A percentile compares a stretch with the other conserved stretches of the same genome.
These are phyloP conservation scores for Ceratocystiopsis brevicomis DNA, from an alignment of 2,329 filamentous ascomycete species.

Conservation along the genomic window DNA sequence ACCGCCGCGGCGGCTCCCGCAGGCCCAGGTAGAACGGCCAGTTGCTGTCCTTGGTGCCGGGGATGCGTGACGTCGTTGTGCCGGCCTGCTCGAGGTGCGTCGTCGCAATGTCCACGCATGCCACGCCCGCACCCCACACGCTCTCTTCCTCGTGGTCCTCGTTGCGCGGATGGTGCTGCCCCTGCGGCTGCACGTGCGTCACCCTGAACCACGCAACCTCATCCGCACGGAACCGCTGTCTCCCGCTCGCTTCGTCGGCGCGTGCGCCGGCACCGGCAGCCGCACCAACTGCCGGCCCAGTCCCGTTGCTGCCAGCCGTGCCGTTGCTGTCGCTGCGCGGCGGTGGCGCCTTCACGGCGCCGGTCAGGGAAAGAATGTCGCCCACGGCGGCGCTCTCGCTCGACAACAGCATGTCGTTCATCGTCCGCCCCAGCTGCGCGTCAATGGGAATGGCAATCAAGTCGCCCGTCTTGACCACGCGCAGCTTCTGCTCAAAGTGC, in stretches of 20 bases:
- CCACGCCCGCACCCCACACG: constrained; percentile 61
- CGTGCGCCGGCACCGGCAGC: not conserved
- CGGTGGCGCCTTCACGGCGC: constrained; percentile 7
- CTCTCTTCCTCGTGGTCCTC: constrained; percentile 45
- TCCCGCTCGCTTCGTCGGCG: not conserved
- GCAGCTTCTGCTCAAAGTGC: constrained; percentile 67
- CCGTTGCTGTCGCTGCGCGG: not conserved
- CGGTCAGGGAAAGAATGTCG: constrained; percentile 42
- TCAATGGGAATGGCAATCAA: constrained; percentile 80
- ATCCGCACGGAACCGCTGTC: constrained; percentile 21
- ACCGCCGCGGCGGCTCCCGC: constrained; percentile 40
- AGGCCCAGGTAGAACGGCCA: constrained; percentile 85
- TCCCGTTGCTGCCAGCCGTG: constrained; percentile 10
- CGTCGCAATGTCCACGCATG: constrained; percentile 66
- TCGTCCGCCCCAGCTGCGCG: constrained; percentile 59
- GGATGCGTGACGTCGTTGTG: constrained; percentile 64
- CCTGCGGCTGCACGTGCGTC: constrained; percentile 46
- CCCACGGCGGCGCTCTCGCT: constrained; percentile 50
- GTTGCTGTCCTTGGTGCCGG: constrained; percentile 52
- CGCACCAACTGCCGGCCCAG: too few species aligned
- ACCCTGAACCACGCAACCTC: constrained; percentile 87
- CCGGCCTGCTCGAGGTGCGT: constrained; percentile 87
- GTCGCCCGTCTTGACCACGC: constrained; percentile 73
- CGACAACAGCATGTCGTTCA: constrained; percentile 49
- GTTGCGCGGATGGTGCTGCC: constrained; percentile 16